phyloP scores from a whole-genome alignment of 2,329 filamentous ascomycete species.

The Diplodia scrobiculata region DNA sequence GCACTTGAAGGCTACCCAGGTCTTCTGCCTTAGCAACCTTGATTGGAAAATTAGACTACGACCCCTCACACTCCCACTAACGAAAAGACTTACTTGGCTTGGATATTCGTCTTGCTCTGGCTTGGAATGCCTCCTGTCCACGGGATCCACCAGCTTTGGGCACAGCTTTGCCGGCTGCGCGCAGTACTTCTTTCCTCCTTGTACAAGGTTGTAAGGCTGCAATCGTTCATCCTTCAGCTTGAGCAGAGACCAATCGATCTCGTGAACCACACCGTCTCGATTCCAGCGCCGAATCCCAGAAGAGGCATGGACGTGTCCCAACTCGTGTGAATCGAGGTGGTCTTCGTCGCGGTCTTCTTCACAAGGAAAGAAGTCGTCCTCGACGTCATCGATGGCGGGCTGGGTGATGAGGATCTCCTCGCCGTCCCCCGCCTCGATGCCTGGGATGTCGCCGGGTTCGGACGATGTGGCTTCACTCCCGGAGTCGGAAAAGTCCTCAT shows the following conservation, averaged over 20 bases:
- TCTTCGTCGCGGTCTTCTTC: slow-evolving; percentile 75
- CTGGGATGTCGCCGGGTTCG: slow-evolving; percentile 50
- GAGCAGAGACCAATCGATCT: slow-evolving; percentile 95
- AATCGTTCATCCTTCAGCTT: slow-evolving; percentile 72
- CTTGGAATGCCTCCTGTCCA: slow-evolving; percentile 41
- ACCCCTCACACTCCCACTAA: neutral
- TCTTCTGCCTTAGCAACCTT: slow-evolving; percentile 58
- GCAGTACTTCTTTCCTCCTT: slow-evolving; percentile 50
- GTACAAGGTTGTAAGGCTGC: slow-evolving; percentile 70
- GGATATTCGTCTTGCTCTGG: slow-evolving; percentile 53
- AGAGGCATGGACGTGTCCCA: slow-evolving; percentile 85
- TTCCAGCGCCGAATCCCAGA: slow-evolving; percentile 80
- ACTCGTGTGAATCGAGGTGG: slow-evolving; percentile 73
- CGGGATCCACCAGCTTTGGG: slow-evolving; percentile 41
- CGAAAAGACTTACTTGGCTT: slow-evolving; percentile 47
- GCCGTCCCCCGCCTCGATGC: slow-evolving; percentile 58
- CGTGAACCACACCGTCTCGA: slow-evolving; percentile 73
- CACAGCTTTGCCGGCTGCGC: slow-evolving; percentile 36
- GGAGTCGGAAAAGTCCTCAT: slow-evolving; percentile 63
- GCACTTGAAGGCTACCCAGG: slow-evolving; percentile 75
- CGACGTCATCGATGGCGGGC: slow-evolving; percentile 84
- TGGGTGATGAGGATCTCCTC: slow-evolving; percentile 85
- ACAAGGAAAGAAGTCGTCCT: slow-evolving; percentile 79
- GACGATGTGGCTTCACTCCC: slow-evolving; percentile 50
- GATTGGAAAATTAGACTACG: slow-evolving; percentile 12